Base-by-base conservation (phyloP, 1,284 basidiomycete genomes). In the Trichosporon sp. region DNA sequence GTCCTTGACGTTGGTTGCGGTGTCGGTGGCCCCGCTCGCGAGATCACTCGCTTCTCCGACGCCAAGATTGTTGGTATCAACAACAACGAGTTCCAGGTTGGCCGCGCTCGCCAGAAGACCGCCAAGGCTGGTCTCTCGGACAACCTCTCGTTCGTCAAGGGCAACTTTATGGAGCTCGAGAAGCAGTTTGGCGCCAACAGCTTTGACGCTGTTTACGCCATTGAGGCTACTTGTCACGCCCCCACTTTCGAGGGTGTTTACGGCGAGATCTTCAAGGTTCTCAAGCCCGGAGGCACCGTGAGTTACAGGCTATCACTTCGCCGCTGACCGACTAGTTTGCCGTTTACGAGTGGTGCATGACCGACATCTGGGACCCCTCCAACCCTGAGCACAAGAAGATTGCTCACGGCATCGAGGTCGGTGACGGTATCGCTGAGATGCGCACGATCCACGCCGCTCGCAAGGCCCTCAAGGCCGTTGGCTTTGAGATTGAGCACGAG, bases 331-430 rank as follows among this genome's bases (percentile, higher is more conserved):
- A 14, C 51, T 73, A 94, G 92, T 98, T 98, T 83, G 96, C 95
- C 81, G 91, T 98, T 61, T 98, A 98, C 85, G 96, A 98, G 83
- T 99, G 96, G 96, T 92, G 91, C 85, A 98, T 99, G 96, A 98
- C 96, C 65, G 96, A 98, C 83, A 84, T 84, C 10, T 99, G 94
- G 92, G 93, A 99, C 83, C 88, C 92, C 1, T 90, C 90, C 12
- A 92, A 89, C 84, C 92, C 95, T 16, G 85, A 89, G 74, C 96
- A 99, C 89, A 96, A 96, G 86, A 89, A 89, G 71, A 90, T 99
- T 74, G 92, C 94, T 19, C 95, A 98, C 86, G 90, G 88, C 70
- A 91, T 96, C 75, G 93, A 95, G 83, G 77, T 98, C 69, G 96
- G 96, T 63, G 95, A 97, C 82, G 96, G 97, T 76, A 98, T 99